Evolutionary conservation across 192 early-diverging fungal genomes (phyloP).

Genomic region (Coemansia sp.): DNA sequence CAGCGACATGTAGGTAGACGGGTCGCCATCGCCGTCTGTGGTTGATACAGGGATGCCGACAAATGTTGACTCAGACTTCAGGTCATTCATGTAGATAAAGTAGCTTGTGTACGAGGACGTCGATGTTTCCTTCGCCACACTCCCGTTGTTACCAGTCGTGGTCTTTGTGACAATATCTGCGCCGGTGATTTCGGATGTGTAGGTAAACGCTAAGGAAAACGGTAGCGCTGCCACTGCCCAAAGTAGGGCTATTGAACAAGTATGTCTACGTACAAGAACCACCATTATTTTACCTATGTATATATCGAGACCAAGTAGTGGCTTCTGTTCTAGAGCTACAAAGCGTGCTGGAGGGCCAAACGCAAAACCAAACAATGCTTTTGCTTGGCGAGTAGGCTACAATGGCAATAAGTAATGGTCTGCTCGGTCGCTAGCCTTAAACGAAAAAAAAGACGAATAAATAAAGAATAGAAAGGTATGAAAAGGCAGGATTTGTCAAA

Average conservation of each 20-base stretch:
- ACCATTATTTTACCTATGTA: background rate
- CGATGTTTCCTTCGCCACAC: slow-evolving; percentile 7
- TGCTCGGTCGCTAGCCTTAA: no score
- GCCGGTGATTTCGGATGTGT: slow-evolving; percentile 13
- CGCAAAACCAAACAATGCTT: background rate
- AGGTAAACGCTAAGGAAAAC: slow-evolving; percentile 20
- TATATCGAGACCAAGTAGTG: background rate
- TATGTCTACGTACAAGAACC: background rate
- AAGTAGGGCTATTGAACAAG: background rate
- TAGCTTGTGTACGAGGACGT: slow-evolving; percentile 34
- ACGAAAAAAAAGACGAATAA: no score
- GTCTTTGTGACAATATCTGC: slow-evolving; percentile 16
- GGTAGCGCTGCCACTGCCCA: background rate
- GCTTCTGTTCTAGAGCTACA: no score
- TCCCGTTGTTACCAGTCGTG: slow-evolving; percentile 12
- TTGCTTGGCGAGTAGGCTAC: no score
- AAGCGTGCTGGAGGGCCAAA: background rate
- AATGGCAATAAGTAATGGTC: no score
- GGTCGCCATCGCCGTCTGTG: slow-evolving; percentile 23
- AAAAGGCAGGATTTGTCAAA: no score
- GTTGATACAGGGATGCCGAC: slow-evolving; percentile 35
- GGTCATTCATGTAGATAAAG: slow-evolving; percentile 43
- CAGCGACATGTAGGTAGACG: slow-evolving; percentile 26
- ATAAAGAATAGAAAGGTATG: no score
- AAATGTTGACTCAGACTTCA: slow-evolving; percentile 23